Evolutionary conservation across 306 rosid species (phyloP).

Genomic region (Chamaecrista fasciculata): DNA sequence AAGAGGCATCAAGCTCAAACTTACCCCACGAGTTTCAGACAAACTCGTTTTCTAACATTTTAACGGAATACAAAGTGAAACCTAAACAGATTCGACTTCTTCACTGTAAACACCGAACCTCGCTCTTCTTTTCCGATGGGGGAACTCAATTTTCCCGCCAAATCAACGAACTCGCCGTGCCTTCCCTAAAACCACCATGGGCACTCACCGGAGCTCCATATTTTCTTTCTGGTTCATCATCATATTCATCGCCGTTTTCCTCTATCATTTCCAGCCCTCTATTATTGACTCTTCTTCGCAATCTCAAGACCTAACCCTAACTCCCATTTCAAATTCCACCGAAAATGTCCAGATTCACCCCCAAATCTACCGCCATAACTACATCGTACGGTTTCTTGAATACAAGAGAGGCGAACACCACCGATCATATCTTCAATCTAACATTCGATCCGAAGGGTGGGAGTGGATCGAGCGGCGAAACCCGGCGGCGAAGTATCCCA

Average conservation of each 20-base stretch:
- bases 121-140: constrained; percentile 1
- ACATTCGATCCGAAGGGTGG: constrained; percentile 61
- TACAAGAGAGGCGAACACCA: constrained; percentile 60
- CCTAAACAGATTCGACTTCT: not conserved
- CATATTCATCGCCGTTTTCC: constrained; percentile 37
- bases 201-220: constrained; percentile 20
- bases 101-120: too few relatives aligned
- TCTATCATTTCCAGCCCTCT: constrained; percentile 37
- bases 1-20: not conserved
- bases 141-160: constrained; percentile 55
- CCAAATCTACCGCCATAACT: constrained; percentile 38
- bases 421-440: constrained; percentile 54
- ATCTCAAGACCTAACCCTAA: constrained; percentile 42
- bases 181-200: constrained; percentile 35
- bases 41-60: not conserved
- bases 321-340: constrained; percentile 21
- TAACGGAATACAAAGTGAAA: not conserved
- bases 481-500: constrained; percentile 72
- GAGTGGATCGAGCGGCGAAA: constrained; percentile 82
- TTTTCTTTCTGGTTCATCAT: constrained; percentile 39
- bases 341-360: constrained; percentile 24
- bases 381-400: constrained; percentile 67
- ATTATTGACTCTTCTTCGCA: constrained; percentile 2
- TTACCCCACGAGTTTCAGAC: not conserved
- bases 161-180: constrained; percentile 25